Conservation (phyloP, 192 early-diverging fungal species). For the Lobosporangium transversale region DNA sequence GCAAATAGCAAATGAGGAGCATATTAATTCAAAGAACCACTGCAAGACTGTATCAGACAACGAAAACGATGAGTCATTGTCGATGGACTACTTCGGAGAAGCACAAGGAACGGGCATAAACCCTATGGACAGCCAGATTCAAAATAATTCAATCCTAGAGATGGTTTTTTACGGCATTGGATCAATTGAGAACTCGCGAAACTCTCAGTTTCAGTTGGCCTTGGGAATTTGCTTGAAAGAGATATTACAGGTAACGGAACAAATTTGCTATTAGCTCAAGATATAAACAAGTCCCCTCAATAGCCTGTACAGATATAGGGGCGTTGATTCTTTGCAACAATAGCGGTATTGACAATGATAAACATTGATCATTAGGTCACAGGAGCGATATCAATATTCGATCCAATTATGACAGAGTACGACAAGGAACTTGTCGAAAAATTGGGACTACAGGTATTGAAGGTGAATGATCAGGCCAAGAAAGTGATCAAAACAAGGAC, state of each 20-base stretch:
- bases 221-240: conserved; percentile 46
- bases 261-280: too few relatives aligned
- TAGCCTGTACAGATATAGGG: neutral
- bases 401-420: conserved; percentile 37
- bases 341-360: neutral
- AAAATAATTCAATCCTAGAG: conserved; percentile 12
- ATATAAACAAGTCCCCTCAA: neutral
- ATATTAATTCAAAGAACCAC: too few relatives aligned
- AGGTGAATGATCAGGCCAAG: conserved; percentile 25
- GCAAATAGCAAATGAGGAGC: too few relatives aligned
- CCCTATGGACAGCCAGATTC: too few relatives aligned
- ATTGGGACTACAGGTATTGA: conserved; percentile 21
- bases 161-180: conserved; percentile 57
- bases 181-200: conserved; percentile 46
- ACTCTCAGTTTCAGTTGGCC: conserved; percentile 54
- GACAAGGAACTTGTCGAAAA: conserved; percentile 21
- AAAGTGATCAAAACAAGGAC: conserved; percentile 18
- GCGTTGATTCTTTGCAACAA: too few relatives aligned
- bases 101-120: too few relatives aligned
- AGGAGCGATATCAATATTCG: conserved; percentile 27
- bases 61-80: too few relatives aligned
- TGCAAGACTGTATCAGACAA: too few relatives aligned
- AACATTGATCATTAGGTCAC: conserved; percentile 13
- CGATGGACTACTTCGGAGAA: too few relatives aligned
- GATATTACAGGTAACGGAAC: conserved; percentile 46